Percentiles rank a stretch among this genome's conserved stretches.
Conservation (phyloP, 768 basidiomycete species). For the Rickenella mellea region DNA sequence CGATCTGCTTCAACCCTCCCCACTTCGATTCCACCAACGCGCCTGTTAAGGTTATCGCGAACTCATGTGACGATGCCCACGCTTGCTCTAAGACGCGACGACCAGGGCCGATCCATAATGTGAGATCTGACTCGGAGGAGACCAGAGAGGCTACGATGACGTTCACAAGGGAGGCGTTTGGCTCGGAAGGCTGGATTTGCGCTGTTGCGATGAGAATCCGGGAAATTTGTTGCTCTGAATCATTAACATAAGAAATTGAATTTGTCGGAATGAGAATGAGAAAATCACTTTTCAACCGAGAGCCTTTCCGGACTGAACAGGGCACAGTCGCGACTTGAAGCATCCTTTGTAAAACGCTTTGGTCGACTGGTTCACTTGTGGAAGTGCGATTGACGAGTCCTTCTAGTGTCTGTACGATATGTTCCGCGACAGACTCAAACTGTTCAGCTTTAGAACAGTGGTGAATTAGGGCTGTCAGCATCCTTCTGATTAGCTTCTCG, state of each 20-base stretch:
- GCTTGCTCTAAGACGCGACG: slow-evolving; percentile 45
- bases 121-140: not conserved
- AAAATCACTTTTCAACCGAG: slow-evolving; percentile 50
- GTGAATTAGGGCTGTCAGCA: slow-evolving; percentile 74
- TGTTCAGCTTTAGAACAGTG: slow-evolving; percentile 67
- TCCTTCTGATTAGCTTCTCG: slow-evolving; percentile 53
- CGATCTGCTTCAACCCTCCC: slow-evolving; percentile 72
- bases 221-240: slow-evolving; percentile 25
- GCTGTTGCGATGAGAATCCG: not conserved
- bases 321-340: slow-evolving; percentile 45
- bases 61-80: slow-evolving; percentile 27
- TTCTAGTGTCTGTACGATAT: slow-evolving; percentile 34
- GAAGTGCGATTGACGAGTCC: slow-evolving; percentile 8
- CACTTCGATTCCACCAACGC: slow-evolving; percentile 56
- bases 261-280: no score
- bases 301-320: slow-evolving; percentile 61
- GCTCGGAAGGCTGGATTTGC: not conserved
- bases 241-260: slow-evolving; percentile 1
- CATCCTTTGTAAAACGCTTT: slow-evolving; percentile 37
- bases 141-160: not conserved
- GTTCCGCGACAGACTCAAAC: slow-evolving; percentile 47
- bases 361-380: slow-evolving; percentile 8
- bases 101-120: slow-evolving; percentile 35
- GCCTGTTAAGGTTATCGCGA: slow-evolving; percentile 49
- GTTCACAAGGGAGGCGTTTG: slow-evolving; percentile 1